Base-by-base conservation (phyloP, 768 basidiomycete species). In the Pisolithus orientalis region DNA sequence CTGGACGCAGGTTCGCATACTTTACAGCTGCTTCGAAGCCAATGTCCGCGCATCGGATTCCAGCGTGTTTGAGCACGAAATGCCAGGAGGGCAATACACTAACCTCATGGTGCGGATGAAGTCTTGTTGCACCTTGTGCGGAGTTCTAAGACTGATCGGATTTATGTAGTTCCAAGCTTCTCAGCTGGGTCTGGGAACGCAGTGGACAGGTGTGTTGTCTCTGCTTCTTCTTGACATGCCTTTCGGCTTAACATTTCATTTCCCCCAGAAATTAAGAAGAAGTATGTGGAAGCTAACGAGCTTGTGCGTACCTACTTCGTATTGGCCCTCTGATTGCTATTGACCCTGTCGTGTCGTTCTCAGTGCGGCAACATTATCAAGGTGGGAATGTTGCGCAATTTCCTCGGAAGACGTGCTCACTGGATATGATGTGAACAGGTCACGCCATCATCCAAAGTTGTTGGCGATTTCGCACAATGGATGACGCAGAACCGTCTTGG, bases 381-480 rank as follows among this genome's bases (percentile, higher is more conserved):
- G 80, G 82, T 79, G 62, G 37, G 45, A 37, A 44, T 37, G 31
- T 37, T 27, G 47, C 39, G 53, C 27, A 40, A 42, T 48, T 17
- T 44, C 47, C 43, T 54, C 40, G n/a, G 50, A 42, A 39, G 38
- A 24, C 8, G 49, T 13, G 5, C n/a, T 39, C 25, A 32, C 25
- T 50, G 13, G 37, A 16, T 31, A 31, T 47, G 32, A 47, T 32
- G 1, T 37, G 38, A 49, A 9, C 62, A 84, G 83, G 95, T 98
- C 61, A 99, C 96, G 25, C 96, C 96, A 29, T 96, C 96, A 11
- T 98, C 96, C 40, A 99, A 98, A 75, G 92, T 95, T 45, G 94
- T 97, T 46, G 96, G 96, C 25, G 96, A 99, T 75, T 96, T 99
- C 71, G 96, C 96, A 16, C 96, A 99, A 72, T 96, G 89, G 87